Base-by-base conservation (phyloP, 2,329 filamentous ascomycete species). In the Pestalotiopsis sp. region DNA sequence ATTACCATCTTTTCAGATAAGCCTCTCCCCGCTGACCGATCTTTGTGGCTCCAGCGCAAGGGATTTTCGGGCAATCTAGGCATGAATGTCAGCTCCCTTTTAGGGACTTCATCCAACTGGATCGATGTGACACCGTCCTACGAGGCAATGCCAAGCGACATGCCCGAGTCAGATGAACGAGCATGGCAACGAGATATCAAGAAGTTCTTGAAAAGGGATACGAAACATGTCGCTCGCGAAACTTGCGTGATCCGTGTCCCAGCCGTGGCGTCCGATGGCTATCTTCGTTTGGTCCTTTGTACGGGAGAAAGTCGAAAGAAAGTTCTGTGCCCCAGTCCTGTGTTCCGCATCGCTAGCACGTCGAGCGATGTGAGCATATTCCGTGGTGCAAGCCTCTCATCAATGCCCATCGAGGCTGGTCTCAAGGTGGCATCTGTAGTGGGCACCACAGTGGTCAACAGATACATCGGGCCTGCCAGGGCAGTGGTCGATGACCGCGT, bases 11-110 rank as follows among this genome's bases (percentile, higher is more conserved):
- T 93, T 73, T 86, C 85, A 0, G 87, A 91, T 70, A 78, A 80
- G 2, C 84, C 86, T 0, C 76, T 93, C 0, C 89, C 91, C 0
- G 67, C 79, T 0, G 84, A 86, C 27, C 84, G 91, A 6, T 88
- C 87, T 0, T 76, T 93, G 14, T 93, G 90, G 89, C 80, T 93
- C 31, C 91, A 93, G 79, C 85, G 85, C 69, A 91, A 90, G 71
- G 91, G 91, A 2, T 92, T 84, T 80, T 89, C 89, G 0, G 91
- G 91, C 4, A 90, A 90, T 74, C 85, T 90, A 63, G 91, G 91
- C 20, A 91, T 93, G 87, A 84, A 85, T 6, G 80, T 90, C 36
- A 91, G 91, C 75, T 87, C 90, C 0, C 77, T 92, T 1, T 79
- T 92, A 45, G 87, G 90, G 7, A 84, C 86, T 0, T 87, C 84